Evolutionary conservation across 495 filamentous ascomycete species (phyloP), one percentile per base, ranked within the genome.

Genomic region (Penicillium longicatenatum): DNA sequence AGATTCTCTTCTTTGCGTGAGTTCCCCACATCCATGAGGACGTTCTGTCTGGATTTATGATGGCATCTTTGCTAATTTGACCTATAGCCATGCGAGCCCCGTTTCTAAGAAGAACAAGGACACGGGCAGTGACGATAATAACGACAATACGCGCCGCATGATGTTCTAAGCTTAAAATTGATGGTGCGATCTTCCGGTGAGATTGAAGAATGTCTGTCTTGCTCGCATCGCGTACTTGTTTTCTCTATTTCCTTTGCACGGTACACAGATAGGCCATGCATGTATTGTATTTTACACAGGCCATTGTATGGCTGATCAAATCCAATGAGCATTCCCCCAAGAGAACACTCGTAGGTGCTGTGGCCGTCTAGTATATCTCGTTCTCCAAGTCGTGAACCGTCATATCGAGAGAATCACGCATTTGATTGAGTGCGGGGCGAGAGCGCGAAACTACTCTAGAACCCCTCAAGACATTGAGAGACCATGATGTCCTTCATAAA

Each of bases 1-100:
- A 97, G 80, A 84, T 97, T 56, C 75, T 96, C 14, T 98, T 98
- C 82, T 98, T 98, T 77, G 93, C 93, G 73, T 88, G 70, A 73
- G 79, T 72, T 41, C 26, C 50, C 39, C 52, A 42, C 21, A 42
- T 10, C 59, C 49, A 26, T 37, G n/a, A 26, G 4, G 24, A 33
- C 17, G 29, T 0, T 19, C 47, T 33, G 20, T 21, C 24, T 41
- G 42, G 3, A 37, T 9, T 62, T 22, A 12, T 47, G 43, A 14
- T 35, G 54, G 10, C 21, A 51, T 31, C n/a, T 22, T 52, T 67
- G 50, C 66, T 63, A 52, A 65, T 43, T 46, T 35, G 33, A 44
- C 52, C 47, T 54, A 22, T 55, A 82, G 78, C 7, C 84, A 89
- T 51, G 86, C 79, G 37, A 91, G 88, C 72, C 86, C 86, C 4